phyloP scores from a whole-genome alignment of 306 rosid genomes.

The Alnus rubra region DNA sequence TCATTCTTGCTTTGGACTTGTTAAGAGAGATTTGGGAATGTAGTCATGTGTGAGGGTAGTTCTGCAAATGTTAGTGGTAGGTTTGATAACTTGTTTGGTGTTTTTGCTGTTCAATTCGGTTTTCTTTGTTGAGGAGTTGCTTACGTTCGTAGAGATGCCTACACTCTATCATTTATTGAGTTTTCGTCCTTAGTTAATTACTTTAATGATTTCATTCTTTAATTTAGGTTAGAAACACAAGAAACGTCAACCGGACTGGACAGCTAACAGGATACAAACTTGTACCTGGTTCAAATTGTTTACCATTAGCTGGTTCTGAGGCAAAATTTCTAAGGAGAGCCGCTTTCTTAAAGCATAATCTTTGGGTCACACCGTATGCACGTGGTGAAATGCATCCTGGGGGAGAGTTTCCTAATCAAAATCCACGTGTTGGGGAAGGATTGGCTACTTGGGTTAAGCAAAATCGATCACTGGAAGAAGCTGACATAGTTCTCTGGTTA shows the following conservation, averaged over 20 bases:
- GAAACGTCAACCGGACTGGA: constrained; percentile 75
- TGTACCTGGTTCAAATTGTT: constrained; percentile 81
- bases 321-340: constrained; percentile 83
- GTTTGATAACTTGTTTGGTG: background rate
- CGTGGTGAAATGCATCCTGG: constrained; percentile 71
- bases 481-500: constrained; percentile 81
- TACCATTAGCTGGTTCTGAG: constrained; percentile 81
- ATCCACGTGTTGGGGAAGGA: constrained; percentile 81
- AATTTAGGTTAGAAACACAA: constrained; percentile 71
- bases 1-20: too few relatives aligned
- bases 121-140: background rate
- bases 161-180: background rate
- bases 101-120: background rate
- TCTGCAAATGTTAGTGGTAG: too few relatives aligned
- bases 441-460: constrained; percentile 76
- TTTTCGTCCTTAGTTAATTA: background rate
- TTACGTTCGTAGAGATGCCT: background rate
- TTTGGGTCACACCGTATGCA: constrained; percentile 76
- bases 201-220: constrained; percentile 15
- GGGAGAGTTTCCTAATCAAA: constrained; percentile 81
- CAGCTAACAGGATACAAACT: constrained; percentile 75
- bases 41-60: too few relatives aligned
- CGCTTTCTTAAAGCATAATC: constrained; percentile 79
- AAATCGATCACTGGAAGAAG: constrained; percentile 75
- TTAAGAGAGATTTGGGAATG: too few relatives aligned